Base-by-base conservation (phyloP, 139 green algal genomes). In the Chlorella sp. region DNA sequence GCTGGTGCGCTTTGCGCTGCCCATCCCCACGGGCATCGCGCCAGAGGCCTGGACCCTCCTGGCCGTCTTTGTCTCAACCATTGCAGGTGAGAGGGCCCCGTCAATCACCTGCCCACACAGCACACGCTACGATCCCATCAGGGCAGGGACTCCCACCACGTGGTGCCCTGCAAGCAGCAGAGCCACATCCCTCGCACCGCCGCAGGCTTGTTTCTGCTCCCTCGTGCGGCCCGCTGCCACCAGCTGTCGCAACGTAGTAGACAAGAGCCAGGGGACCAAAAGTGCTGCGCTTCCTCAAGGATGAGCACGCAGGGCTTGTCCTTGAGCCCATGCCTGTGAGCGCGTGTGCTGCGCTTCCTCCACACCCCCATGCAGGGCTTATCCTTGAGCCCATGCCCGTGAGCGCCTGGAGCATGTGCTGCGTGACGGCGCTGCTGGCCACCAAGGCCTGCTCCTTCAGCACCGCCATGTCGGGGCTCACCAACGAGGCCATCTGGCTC, bases 401-500 rank as follows among this genome's bases (percentile, higher is more conserved):
- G 2, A 93, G 94, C 3, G 93, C 92, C 26, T 97, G 93, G 95
- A 91, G 93, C 1, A 94, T 99, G 62, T 71, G 94, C 5, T 81
- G 83, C 0, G 82, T 97, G 1, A 98, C 93, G 1, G 73, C 83
- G 4, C 82, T 90, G 6, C 78, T 99, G 2, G 82, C 88, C 35
- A 98, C 93, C 27, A 93, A 93, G 59, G 96, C 95, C 6, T 89
- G 99, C 31, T 91, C 87, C 27, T 99, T 99, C 42, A 59, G 64
- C 82, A 0, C n/a, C 3, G 67, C 67, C 27, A 72, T 72, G 67
- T 69, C 73, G n/a, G 67, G 67, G 24, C 95, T 97, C 71, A 94
- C 83, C 68, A 97, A 94, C 69, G 92, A 99, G 65, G 94, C 98
- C 59, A 98, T 99, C 83, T 99, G 96, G 96, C 91, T 99, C 49